Evolutionary conservation across 2,329 filamentous ascomycete genomes (phyloP), one percentile per base, ranked within the genome.

Genomic region (Apiospora sp.): DNA sequence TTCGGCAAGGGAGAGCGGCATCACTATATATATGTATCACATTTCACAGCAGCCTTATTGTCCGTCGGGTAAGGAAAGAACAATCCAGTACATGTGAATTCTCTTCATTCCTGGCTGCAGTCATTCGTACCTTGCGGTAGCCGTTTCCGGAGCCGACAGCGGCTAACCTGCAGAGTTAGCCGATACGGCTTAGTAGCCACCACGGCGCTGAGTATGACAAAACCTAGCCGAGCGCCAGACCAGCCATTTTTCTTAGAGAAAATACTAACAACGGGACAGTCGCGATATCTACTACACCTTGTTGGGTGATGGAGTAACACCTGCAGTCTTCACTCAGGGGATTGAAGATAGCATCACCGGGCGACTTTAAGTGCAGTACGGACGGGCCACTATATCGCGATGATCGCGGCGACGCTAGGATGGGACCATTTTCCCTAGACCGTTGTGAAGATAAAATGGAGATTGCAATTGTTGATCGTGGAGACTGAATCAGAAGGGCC

Each of bases 71-170:
- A 64, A 41, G 58, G 22, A 14, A 22, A 64, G 22, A n/a, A 34
- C 34, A 19, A 24, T 41, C 19, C 34, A 49, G 67, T 72, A 72
- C 71, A 64, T 49, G 8, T 24, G 8, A n/a, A n/a, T 41, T 41
- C 41, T 10, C 19, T 24, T n/a, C 58, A 37, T 64, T 64, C 58
- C 34, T 37, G 16, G n/a, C n/a, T 19, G 16, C 12, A 27, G 19
- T 12, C 27, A 5, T 16, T 30, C 43, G 71, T 72, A 72, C 68
- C 37, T 22, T 16, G 3, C 58, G 46, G 24, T 68, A 64, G 69
- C 64, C 43, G 37, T 12, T 44, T 69, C 72, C 72, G 72, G 72
- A 73, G 67, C 72, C 72, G 72, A 73, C 22, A 48, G 13, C 72
- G 72, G 72, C 69, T 48, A 46, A 68, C 67, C 24, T 3, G 16